These are phyloP conservation scores for Claviceps quebecensis DNA, from an alignment of 2,329 filamentous ascomycete genomes.

Conservation along the genomic window DNA sequence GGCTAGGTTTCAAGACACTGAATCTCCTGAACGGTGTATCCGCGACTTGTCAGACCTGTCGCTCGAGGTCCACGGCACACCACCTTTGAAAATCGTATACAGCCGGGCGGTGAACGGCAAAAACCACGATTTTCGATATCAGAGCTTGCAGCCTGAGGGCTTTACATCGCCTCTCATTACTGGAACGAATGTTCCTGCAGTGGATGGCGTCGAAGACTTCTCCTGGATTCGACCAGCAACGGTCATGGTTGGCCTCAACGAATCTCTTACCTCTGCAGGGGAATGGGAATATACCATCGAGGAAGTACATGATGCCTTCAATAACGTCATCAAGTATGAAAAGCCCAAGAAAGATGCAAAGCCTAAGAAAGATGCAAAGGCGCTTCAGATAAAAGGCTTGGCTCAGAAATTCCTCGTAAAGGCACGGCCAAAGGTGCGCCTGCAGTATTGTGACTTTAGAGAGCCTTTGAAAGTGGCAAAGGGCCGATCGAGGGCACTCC, in stretches of 20 bases:
- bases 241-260: constrained; percentile 74
- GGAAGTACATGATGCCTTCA: constrained; percentile 80
- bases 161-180: constrained; percentile 64
- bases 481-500: constrained; percentile 52
- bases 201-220: constrained; percentile 51
- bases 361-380: constrained; percentile 54
- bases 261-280: constrained; percentile 67
- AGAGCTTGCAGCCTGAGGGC: constrained; percentile 84
- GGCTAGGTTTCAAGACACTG: constrained; percentile 54
- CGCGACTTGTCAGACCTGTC: constrained; percentile 78
- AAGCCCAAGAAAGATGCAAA: constrained; percentile 49
- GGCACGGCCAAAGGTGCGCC: constrained; percentile 62
- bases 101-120: constrained; percentile 75
- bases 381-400: constrained; percentile 45
- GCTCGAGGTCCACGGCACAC: constrained; percentile 73
- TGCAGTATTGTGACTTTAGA: constrained; percentile 64
- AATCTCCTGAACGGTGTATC: constrained; percentile 56
- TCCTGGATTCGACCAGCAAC: constrained; percentile 68
- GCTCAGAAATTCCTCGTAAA: constrained; percentile 73
- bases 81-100: constrained; percentile 86
- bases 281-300: constrained; percentile 84
- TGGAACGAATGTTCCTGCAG: constrained; percentile 42
- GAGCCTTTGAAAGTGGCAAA: constrained; percentile 73
- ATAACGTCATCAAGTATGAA: constrained; percentile 70
- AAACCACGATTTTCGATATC: constrained; percentile 74